Evolutionary conservation across 2,329 filamentous ascomycete species (phyloP), one percentile per base, ranked within the genome.

Genomic region (Magnaporthiopsis rhizophila): DNA sequence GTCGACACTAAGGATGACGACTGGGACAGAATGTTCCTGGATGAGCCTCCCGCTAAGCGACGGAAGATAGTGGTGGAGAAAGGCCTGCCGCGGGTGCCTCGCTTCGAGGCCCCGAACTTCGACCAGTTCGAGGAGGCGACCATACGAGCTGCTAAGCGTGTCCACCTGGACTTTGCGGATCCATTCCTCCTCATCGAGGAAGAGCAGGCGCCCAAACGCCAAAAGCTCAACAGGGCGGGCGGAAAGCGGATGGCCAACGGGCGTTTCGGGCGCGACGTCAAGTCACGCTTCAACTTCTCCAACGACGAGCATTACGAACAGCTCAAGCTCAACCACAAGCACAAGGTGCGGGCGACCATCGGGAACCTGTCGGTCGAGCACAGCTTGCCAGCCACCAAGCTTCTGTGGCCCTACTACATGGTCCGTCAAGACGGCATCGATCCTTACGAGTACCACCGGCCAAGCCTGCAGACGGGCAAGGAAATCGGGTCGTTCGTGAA

Each of bases 281-380:
- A 86, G 53, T 86, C 89, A 69, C 88, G 94, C 58, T 99, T 97
- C 81, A 98, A 98, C 73, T 90, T 96, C 65, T 97, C 93, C 36
- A 98, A 98, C 68, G 95, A 99, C 72, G 90, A 95, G 65, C 93
- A 93, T 1, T 99, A 99, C 74, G 93, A 98, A 72, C 86, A 92
- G 66, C 84, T 99, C 59, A 98, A 98, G 76, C 92, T 97, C 75
- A 98, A 97, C 72, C 93, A 96, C 72, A 92, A 96, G 77, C 92
- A 91, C 81, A 98, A 97, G 76, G 91, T 99, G 66, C 88, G 95
- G 69, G 95, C 92, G 63, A 96, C 92, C 1, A 85, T 99, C 66
- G 92, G 92, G 59, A 94, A 93, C 72, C 86, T 97, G 67, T 88
- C 90, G n/a, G 88, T 99, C 58, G 95, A 99, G 74, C 95, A 99